Base-by-base conservation (phyloP, 495 filamentous ascomycete species). In the Aspergillus ostianus region DNA sequence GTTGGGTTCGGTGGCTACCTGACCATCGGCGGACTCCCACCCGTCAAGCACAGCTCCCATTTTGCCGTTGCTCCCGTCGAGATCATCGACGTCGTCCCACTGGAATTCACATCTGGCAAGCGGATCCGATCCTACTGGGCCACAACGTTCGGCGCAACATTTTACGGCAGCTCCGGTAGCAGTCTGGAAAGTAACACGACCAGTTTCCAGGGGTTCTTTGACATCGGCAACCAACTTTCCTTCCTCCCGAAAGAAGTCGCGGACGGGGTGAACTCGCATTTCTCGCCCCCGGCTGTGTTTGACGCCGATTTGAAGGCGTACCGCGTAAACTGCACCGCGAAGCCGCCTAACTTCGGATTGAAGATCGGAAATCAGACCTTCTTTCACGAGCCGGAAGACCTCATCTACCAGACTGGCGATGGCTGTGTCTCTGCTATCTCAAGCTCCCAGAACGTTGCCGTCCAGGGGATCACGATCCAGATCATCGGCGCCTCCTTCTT, bases 401-500 rank as follows among this genome's bases (percentile, higher is more conserved):
- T 73, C 59, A 77, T 89, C 36, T 64, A 63, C n/a, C 52, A 64
- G 29, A 70, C 71, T 51, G 64, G 72, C 29, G 57, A 74, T 5
- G 75, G 77, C 68, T 63, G 76, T 72, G 12, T 73, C 60, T 53
- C 63, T 3, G 55, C 51, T 69, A 6, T 82, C 73, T 63, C 74
- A 71, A 58, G 74, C 67, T 21, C 32, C 60, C 64, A 57, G 74
- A 41, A 41, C 10, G 61, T 62, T 6, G 49, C 57, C 4, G 13
- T 60, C 30, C 73, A 18, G 3, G 80, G 72, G 3, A 32, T 68
- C 0, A 73, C 73, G 23, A 67, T 82, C 17, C 81, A 78, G 58
- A 84, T 89, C 46, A 62, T 91, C 2, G 89, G 89, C 8, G 88
- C 88, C 54, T 75, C 85, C 4, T 93, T 91, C 61, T 70, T 92